phyloP scores from a whole-genome alignment of 352 stramenopile species.

The Phytopythium litorale region DNA sequence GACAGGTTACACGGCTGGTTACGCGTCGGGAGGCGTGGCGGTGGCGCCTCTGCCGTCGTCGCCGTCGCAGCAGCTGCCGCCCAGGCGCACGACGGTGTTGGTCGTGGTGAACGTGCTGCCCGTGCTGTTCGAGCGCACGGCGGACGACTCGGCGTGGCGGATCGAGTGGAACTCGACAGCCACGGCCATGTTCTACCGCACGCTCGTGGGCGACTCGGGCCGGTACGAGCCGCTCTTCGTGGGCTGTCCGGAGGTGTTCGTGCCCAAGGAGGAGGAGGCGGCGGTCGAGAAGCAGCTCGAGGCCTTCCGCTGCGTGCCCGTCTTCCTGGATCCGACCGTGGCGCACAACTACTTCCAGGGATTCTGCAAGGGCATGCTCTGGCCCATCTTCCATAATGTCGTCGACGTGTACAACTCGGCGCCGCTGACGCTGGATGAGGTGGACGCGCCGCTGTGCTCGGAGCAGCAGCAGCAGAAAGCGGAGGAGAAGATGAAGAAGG shows the following conservation, averaged over 20 bases:
- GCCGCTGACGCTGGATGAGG: constrained; percentile 55
- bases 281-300: constrained; percentile 74
- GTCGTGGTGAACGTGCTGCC: constrained; percentile 81
- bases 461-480: not conserved
- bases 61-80: not conserved
- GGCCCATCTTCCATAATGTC: constrained; percentile 97
- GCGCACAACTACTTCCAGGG: constrained; percentile 86
- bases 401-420: constrained; percentile 94
- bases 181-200: constrained; percentile 75
- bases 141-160: constrained; percentile 35
- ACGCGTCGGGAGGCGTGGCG: not conserved
- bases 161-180: constrained; percentile 72
- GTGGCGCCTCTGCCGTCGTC: not conserved
- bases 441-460: not conserved
- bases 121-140: constrained; percentile 62
- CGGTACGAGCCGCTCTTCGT: constrained; percentile 65
- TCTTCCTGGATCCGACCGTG: constrained; percentile 91
- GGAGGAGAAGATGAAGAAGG: constrained; percentile 3
- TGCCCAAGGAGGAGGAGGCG: constrained; percentile 49
- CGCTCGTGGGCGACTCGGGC: constrained; percentile 47
- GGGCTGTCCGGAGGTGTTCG: constrained; percentile 72
- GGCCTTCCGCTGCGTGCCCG: constrained; percentile 92
- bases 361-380: constrained; percentile 98
- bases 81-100: constrained; percentile 48
- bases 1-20: too few relatives aligned